Evolutionary conservation across 2,329 filamentous ascomycete species (phyloP).

Genomic region (Aspergillus sp.): DNA sequence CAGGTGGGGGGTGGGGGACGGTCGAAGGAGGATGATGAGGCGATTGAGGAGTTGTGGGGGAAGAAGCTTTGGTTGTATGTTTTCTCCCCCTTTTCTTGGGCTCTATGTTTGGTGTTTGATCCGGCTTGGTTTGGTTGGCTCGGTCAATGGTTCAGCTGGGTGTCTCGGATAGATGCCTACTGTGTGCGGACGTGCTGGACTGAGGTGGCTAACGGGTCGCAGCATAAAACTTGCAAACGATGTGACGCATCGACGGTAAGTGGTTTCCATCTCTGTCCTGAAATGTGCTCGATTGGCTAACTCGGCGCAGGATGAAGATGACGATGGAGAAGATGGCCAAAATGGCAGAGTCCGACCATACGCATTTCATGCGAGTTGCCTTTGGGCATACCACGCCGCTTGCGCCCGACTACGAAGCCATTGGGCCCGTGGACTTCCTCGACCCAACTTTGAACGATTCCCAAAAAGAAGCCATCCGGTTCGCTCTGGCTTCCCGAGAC

Average conservation of each 20-base stretch:
- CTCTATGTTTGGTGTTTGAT: neutral
- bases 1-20: slow-evolving; percentile 34
- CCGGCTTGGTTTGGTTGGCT: neutral
- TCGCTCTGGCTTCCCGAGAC: slow-evolving; percentile 78
- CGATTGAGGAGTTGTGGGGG: slow-evolving; percentile 51
- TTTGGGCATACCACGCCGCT: slow-evolving; percentile 60
- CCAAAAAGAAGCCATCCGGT: slow-evolving; percentile 67
- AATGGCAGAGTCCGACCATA: slow-evolving; percentile 55
- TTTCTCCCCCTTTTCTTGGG: slow-evolving; percentile 2
- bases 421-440: slow-evolving; percentile 52
- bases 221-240: slow-evolving; percentile 67
- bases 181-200: too few species aligned
- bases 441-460: slow-evolving; percentile 60
- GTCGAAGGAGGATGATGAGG: slow-evolving; percentile 43
- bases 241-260: slow-evolving; percentile 62
- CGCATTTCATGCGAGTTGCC: slow-evolving; percentile 59
- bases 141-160: too few species aligned
- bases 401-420: slow-evolving; percentile 47
- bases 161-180: neutral
- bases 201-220: slow-evolving; percentile 12
- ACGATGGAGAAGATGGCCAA: slow-evolving; percentile 62
- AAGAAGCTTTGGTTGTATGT: slow-evolving; percentile 65
- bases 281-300: slow-evolving; percentile 1
- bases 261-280: neutral
- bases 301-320: slow-evolving; percentile 56